A percentile compares a stretch with the other conserved stretches of the same genome.
These are phyloP conservation scores for Cyberlindnera samutprakarnensis DNA, from an alignment of 805 yeast species.

Conservation along the genomic window DNA sequence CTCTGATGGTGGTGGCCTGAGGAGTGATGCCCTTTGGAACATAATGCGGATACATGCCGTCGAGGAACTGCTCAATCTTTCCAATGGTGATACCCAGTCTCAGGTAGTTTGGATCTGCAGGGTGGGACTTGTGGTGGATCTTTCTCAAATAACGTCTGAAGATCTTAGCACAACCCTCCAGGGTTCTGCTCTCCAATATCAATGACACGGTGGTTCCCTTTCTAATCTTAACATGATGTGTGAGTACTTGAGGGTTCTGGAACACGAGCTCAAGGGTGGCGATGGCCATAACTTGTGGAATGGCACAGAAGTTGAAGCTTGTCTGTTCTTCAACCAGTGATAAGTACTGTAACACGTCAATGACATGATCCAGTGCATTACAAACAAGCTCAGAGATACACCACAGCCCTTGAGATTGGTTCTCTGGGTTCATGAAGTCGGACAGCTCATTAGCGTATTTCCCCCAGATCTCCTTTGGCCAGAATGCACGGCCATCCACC, in stretches of 20 bases:
- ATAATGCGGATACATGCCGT: conserved; percentile 58
- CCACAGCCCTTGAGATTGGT: conserved; percentile 47
- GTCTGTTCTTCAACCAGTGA: conserved; percentile 75
- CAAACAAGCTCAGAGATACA: conserved; percentile 79
- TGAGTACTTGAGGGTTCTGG: conserved; percentile 69
- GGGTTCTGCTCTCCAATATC: conserved; percentile 65
- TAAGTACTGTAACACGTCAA: conserved; percentile 68
- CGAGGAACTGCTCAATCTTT: conserved; percentile 82
- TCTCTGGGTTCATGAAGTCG: conserved; percentile 47
- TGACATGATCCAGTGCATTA: conserved; percentile 71
- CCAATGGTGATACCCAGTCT: conserved; percentile 81
- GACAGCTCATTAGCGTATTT: conserved; percentile 61
- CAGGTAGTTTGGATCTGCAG: conserved; percentile 80
- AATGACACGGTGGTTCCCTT: conserved; percentile 79
- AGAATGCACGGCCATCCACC: conserved; percentile 86
- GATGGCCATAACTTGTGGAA: conserved; percentile 98
- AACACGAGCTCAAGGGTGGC: conserved; percentile 86
- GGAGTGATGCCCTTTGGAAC: conserved; percentile 48
- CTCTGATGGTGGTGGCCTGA: conserved; percentile 27
- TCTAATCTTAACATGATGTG: conserved; percentile 75
- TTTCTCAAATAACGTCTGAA: conserved; percentile 67
- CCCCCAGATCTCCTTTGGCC: conserved; percentile 94
- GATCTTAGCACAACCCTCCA: conserved; percentile 67
- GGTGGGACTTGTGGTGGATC: conserved; percentile 74
- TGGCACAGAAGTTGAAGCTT: conserved; percentile 85